phyloP scores from a whole-genome alignment of 1,139 yeast genomes.

The Pichia sp. region DNA sequence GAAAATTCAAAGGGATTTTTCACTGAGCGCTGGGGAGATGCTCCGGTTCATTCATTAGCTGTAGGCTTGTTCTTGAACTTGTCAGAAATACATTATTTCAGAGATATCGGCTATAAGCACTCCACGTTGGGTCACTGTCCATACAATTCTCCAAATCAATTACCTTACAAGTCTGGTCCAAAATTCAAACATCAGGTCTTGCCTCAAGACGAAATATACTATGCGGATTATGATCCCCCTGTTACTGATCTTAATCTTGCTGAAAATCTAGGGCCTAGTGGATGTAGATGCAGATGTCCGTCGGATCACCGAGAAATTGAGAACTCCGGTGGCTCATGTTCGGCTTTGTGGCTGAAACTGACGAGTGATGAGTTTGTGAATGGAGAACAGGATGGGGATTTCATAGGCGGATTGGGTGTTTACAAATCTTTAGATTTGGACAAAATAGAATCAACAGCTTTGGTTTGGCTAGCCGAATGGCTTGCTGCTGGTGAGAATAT shows the following conservation, averaged over 20 bases:
- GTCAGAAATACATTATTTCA: conserved; percentile 74
- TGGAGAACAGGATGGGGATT: neutral
- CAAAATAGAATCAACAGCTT: conserved; percentile 33
- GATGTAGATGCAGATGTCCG: conserved; percentile 87
- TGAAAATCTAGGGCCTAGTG: conserved; percentile 49
- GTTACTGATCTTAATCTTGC: conserved; percentile 4
- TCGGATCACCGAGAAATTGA: conserved; percentile 48
- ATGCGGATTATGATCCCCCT: conserved; percentile 44
- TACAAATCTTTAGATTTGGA: conserved; percentile 33
- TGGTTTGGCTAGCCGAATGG: conserved; percentile 25
- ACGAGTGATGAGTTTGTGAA: conserved; percentile 36
- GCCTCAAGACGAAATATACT: conserved; percentile 32
- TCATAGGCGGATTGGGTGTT: conserved; percentile 18
- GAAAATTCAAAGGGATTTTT: conserved; percentile 78
- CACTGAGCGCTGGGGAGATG: conserved; percentile 93
- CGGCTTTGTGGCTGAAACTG: conserved; percentile 50
- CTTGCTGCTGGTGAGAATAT: conserved; percentile 21
- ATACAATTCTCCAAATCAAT: conserved; percentile 52
- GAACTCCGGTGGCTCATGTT: conserved; percentile 49
- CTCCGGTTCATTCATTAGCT: conserved; percentile 85
- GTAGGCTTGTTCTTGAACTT: conserved; percentile 65
- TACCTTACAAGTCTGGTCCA: conserved; percentile 38
- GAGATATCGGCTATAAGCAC: conserved; percentile 87
- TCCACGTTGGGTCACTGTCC: conserved; percentile 83
- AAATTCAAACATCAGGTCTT: conserved; percentile 26